Evolutionary conservation across 202 grass and related monocot species (phyloP).

Genomic region (Digitaria exilis): DNA sequence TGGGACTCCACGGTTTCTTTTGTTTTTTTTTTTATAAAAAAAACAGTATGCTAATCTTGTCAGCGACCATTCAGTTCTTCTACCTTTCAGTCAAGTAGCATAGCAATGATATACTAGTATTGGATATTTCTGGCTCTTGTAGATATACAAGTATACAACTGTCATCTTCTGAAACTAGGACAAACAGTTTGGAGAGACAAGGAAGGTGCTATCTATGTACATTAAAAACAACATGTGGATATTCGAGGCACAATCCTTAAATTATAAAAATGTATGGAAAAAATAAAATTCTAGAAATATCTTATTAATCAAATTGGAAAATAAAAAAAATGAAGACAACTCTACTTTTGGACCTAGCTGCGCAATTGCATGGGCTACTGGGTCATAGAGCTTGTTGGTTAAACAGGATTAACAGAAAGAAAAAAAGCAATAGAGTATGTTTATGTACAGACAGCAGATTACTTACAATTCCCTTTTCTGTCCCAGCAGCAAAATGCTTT

Average conservation of each 20-base stretch:
- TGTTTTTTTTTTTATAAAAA: background rate
- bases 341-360: background rate
- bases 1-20: background rate
- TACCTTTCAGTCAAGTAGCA: background rate
- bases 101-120: constrained; percentile 2
- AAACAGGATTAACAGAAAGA: background rate
- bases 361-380: background rate
- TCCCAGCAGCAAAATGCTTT: constrained; percentile 82
- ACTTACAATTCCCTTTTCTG: constrained; percentile 92
- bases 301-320: background rate
- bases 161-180: background rate
- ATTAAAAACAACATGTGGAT: background rate
- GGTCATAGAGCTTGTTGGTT: background rate
- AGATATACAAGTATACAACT: background rate
- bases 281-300: background rate
- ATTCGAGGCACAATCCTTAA: background rate
- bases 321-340: background rate
- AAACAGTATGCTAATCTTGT: background rate
- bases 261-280: background rate
- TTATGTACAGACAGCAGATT: constrained; percentile 6
- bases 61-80: background rate
- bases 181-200: background rate
- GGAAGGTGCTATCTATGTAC: background rate
- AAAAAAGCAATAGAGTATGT: background rate
- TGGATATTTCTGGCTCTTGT: constrained; percentile 10